phyloP scores from a whole-genome alignment of 257 asterid genomes.

The Phtheirospermum japonicum region DNA sequence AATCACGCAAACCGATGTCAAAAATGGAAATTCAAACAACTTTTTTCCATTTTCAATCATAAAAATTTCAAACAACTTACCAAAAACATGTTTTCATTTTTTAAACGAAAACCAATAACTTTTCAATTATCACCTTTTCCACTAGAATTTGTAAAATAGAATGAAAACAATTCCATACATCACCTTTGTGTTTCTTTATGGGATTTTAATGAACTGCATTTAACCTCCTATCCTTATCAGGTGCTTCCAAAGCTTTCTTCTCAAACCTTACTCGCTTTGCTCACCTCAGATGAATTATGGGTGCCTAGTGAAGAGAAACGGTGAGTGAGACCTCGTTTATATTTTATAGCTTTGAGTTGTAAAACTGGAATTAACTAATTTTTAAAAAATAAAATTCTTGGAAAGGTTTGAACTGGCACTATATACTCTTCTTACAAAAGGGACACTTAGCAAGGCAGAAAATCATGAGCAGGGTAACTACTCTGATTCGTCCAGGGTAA shows the following conservation, averaged over 20 bases:
- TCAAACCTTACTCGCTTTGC: slow-evolving; percentile 83
- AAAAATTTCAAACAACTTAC: too few species aligned
- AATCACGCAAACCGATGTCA: too few species aligned
- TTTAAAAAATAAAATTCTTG: too few species aligned
- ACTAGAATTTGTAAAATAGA: too few species aligned
- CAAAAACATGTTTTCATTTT: too few species aligned
- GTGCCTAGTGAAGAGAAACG: slow-evolving; percentile 94
- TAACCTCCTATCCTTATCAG: slow-evolving; percentile 39
- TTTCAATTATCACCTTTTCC: too few species aligned
- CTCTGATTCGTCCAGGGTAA: slow-evolving; percentile 44
- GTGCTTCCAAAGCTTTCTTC: slow-evolving; percentile 96
- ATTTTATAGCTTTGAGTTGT: slow-evolving; percentile 16
- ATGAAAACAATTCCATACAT: too few species aligned
- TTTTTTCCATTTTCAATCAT: too few species aligned
- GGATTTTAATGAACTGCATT: slow-evolving; percentile 22
- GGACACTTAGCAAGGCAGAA: slow-evolving; percentile 46
- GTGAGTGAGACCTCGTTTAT: slow-evolving; percentile 40
- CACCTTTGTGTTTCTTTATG: slow-evolving; percentile 3
- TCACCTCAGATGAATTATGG: slow-evolving; percentile 92
- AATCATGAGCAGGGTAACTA: slow-evolving; percentile 45
- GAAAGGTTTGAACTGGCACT: slow-evolving; percentile 87
- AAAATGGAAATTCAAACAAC: too few species aligned
- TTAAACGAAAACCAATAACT: too few species aligned
- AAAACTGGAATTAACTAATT: slow-evolving; percentile 19
- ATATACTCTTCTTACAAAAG: slow-evolving; percentile 65